Conservation (phyloP, 176 grass and related monocot genomes). For the Eragrostis nindensis region DNA sequence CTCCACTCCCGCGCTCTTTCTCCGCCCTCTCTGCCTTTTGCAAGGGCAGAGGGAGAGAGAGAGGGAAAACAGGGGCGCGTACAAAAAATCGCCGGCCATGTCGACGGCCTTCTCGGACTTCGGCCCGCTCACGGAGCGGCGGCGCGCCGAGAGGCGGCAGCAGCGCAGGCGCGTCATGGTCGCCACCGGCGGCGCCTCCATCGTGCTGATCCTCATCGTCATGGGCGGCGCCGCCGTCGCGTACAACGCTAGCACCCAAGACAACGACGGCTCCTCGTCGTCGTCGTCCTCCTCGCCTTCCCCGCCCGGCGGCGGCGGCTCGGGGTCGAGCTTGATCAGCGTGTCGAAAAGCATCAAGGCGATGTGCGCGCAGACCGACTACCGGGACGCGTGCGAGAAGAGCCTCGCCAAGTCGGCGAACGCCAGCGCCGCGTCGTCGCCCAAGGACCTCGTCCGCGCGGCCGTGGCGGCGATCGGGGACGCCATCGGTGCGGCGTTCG, state of each 20-base stretch:
- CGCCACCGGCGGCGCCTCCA: slow-evolving; percentile 34
- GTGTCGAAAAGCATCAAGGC: slow-evolving; percentile 52
- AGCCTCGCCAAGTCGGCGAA: slow-evolving; percentile 60
- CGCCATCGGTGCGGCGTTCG: slow-evolving; percentile 53
- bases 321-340: neutral
- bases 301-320: neutral
- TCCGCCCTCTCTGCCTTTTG: slow-evolving; percentile 48
- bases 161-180: slow-evolving; percentile 53
- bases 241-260: slow-evolving; percentile 31
- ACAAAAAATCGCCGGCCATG: slow-evolving; percentile 11
- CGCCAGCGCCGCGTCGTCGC: slow-evolving; percentile 39
- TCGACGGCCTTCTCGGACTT: slow-evolving; percentile 78
- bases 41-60: slow-evolving; percentile 44
- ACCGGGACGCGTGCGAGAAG: slow-evolving; percentile 57
- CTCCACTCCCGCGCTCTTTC: slow-evolving; percentile 26
- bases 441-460: slow-evolving; percentile 61
- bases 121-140: slow-evolving; percentile 63
- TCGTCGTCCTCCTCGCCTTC: neutral
- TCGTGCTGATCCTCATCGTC: slow-evolving; percentile 58
- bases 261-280: neutral
- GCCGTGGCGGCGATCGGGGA: slow-evolving; percentile 54
- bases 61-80: neutral
- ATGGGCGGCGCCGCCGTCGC: slow-evolving; percentile 52
- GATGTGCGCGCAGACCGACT: slow-evolving; percentile 62
- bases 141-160: slow-evolving; percentile 58